Evolutionary conservation across 768 basidiomycete species (phyloP).

Genomic region (Porpolomopsis calyptriformis): DNA sequence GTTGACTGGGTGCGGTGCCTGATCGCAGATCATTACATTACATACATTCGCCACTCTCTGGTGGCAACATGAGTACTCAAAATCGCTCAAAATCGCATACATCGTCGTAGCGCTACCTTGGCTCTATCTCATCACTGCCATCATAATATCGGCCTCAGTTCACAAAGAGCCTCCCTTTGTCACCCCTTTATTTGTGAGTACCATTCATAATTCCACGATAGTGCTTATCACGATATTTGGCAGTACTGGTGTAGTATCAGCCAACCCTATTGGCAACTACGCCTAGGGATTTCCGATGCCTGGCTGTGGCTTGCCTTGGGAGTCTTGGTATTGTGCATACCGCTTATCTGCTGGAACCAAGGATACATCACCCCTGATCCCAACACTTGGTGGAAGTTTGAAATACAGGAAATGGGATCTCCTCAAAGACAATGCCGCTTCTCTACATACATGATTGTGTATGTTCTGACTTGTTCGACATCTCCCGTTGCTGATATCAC

Average conservation of each 20-base stretch:
- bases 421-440: too few relatives aligned
- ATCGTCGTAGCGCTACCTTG: neutral
- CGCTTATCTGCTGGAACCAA: neutral
- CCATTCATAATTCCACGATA: neutral
- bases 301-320: neutral
- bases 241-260: neutral
- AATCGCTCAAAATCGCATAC: neutral
- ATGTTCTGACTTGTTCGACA: neutral
- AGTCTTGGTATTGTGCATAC: neutral
- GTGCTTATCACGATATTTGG: neutral
- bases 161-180: neutral
- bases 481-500: neutral
- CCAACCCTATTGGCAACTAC: neutral
- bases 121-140: neutral
- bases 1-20: too few relatives aligned
- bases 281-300: neutral
- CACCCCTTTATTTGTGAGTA: neutral
- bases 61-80: neutral
- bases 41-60: neutral
- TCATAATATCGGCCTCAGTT: neutral
- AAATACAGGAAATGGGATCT: neutral
- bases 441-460: neutral
- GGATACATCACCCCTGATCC: neutral
- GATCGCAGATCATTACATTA: neutral
- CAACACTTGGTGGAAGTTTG: neutral